Evolutionary conservation across 257 asterid species (phyloP).

Genomic region (Orobanche coerulescens): DNA sequence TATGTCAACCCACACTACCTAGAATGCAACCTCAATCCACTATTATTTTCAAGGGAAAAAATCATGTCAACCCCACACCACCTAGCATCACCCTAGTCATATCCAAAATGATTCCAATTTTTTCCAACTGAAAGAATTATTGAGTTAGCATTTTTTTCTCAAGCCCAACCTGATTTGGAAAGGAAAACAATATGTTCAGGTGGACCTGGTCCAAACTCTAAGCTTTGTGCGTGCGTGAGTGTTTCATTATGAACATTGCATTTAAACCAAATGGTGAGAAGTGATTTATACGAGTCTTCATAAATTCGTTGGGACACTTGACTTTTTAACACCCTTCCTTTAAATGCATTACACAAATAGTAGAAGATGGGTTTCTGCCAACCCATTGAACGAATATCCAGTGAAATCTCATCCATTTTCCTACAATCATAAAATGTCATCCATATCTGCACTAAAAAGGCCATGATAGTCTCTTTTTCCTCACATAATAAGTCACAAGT

Average conservation of each 20-base stretch:
- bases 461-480: neutral
- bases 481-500: neutral
- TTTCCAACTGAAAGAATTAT: neutral
- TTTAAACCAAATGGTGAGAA: neutral
- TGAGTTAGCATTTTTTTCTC: neutral
- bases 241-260: neutral
- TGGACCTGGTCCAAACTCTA: neutral
- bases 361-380: neutral
- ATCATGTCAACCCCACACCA: neutral
- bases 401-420: neutral
- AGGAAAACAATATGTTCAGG: neutral
- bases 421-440: neutral
- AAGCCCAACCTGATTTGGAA: neutral
- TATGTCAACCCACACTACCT: neutral
- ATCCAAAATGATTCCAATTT: neutral
- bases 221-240: no score
- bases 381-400: neutral
- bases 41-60: neutral
- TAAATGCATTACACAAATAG: neutral
- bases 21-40: neutral
- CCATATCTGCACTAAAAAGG: neutral
- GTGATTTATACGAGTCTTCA: neutral
- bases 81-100: neutral
- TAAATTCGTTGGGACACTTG: constrained; percentile 2
- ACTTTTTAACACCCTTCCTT: neutral